These are phyloP conservation scores for Boletus smithii DNA, from an alignment of 1,284 basidiomycete genomes.

Conservation along the genomic window DNA sequence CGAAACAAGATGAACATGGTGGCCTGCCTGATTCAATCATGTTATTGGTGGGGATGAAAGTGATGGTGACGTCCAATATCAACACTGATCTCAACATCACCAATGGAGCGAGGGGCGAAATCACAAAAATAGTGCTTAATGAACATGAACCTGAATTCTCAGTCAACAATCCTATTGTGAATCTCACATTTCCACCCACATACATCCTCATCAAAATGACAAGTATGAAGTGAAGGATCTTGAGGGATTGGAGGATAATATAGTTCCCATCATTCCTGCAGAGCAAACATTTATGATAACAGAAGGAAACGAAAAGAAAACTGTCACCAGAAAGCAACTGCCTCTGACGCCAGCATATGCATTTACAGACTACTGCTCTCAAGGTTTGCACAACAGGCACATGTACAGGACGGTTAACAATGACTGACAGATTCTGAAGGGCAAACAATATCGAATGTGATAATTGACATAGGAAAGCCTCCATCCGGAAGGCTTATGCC, in stretches of 20 bases:
- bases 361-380: slow-evolving; percentile 30
- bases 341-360: slow-evolving; percentile 15
- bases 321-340: not conserved
- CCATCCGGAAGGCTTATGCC: slow-evolving; percentile 21
- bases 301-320: not conserved
- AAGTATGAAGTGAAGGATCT: not conserved
- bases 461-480: slow-evolving; percentile 28
- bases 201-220: not conserved
- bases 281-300: not conserved
- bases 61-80: slow-evolving; percentile 21
- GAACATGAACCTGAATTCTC: slow-evolving; percentile 1
- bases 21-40: not conserved
- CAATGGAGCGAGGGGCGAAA: slow-evolving; percentile 9
- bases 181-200: not conserved
- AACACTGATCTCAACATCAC: slow-evolving; percentile 25
- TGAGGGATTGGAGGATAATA: not conserved
- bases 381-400: slow-evolving; percentile 14
- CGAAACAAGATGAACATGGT: not conserved
- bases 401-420: too few species aligned
- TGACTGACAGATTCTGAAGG: not conserved
- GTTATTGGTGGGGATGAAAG: slow-evolving; percentile 11
- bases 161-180: not conserved
- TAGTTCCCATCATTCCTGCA: not conserved
- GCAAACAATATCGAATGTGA: slow-evolving; percentile 22
- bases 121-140: not conserved